These are phyloP conservation scores for Globisporangium middletonii DNA, from an alignment of 352 stramenopile genomes.

Conservation along the genomic window DNA sequence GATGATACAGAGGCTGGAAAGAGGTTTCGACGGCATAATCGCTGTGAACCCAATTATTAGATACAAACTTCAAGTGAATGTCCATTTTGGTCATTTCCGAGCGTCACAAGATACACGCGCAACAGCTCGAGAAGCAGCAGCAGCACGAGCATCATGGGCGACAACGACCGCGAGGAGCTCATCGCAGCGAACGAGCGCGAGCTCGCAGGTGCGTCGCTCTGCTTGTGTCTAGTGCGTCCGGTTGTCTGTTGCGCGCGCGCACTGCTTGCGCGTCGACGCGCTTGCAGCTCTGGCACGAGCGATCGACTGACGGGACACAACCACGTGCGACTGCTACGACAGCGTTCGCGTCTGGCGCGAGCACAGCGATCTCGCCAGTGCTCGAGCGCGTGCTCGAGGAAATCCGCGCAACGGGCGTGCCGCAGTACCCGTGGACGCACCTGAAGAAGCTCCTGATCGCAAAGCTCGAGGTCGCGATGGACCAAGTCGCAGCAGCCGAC, in stretches of 20 bases:
- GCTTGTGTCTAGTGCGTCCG: not conserved
- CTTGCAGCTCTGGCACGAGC: not conserved
- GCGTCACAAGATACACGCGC: not conserved
- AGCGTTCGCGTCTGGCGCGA: conserved; percentile 51
- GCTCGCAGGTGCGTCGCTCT: conserved; percentile 34
- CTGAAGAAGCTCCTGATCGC: conserved; percentile 56
- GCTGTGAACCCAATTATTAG: no score
- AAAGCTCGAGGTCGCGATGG: conserved; percentile 50
- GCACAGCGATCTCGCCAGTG: conserved; percentile 36
- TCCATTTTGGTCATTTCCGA: no score
- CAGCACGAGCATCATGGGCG: conserved; percentile 2
- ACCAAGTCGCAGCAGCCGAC: conserved; percentile 46
- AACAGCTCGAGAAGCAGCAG: not conserved
- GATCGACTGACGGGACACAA: not conserved
- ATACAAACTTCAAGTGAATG: no score
- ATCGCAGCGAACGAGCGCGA: conserved; percentile 68
- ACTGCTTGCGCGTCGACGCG: not conserved
- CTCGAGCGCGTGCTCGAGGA: conserved; percentile 61
- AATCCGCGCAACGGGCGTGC: conserved; percentile 59
- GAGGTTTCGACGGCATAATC: no score
- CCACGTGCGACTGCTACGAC: not conserved
- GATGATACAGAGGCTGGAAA: no score
- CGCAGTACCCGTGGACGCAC: conserved; percentile 67
- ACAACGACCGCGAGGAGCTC: conserved; percentile 27
- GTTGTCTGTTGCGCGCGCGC: not conserved